phyloP scores from a whole-genome alignment of 148 eudicot genomes.

The Diospyros lotus region DNA sequence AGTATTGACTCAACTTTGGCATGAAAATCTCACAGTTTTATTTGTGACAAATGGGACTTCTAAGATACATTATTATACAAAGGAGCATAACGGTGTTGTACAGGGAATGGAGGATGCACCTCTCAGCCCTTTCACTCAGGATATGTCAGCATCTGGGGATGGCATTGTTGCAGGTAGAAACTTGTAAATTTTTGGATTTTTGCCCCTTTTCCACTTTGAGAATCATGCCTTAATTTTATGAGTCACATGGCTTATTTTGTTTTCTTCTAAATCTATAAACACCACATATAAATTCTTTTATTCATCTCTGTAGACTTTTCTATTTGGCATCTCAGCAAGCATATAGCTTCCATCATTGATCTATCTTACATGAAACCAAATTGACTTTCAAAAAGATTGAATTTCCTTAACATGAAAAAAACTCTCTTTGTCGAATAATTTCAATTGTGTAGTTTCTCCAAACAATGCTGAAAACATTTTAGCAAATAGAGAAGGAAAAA shows the following conservation, averaged over 20 bases:
- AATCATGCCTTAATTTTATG: too few species aligned
- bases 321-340: too few species aligned
- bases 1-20: conserved; percentile 68
- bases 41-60: conserved; percentile 96
- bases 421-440: background rate
- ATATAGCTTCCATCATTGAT: too few species aligned
- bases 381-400: too few species aligned
- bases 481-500: background rate
- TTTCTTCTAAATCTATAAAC: too few species aligned
- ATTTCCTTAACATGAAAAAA: too few species aligned
- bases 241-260: too few species aligned
- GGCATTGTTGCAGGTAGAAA: conserved; percentile 91
- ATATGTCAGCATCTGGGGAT: conserved; percentile 93
- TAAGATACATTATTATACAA: conserved; percentile 83
- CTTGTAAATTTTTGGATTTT: background rate
- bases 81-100: conserved; percentile 63
- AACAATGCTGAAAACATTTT: background rate
- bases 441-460: background rate
- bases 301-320: too few species aligned
- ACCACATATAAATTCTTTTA: too few species aligned
- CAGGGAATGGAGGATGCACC: conserved; percentile 90
- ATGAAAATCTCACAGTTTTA: conserved; percentile 79
- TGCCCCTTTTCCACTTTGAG: background rate
- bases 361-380: too few species aligned
- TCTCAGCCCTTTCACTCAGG: conserved; percentile 79